phyloP scores from a whole-genome alignment of 225 moss, liverwort and hornwort species.

The Marchantia paleacea region DNA sequence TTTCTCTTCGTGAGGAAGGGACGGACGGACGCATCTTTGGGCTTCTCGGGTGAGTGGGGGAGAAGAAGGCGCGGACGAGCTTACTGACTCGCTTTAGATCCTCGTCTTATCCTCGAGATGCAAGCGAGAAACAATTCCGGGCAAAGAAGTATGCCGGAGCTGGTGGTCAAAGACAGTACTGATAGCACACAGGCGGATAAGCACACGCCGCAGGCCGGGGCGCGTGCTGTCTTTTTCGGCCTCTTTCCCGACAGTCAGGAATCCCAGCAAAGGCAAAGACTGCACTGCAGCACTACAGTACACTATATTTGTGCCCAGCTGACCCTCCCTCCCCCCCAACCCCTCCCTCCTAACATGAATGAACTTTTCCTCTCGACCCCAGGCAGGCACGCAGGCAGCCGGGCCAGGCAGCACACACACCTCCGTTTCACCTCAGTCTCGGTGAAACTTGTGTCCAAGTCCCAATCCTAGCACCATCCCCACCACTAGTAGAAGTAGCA shows the following conservation, averaged over 20 bases:
- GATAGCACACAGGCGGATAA: slow-evolving; percentile 9
- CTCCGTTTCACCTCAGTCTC: no score
- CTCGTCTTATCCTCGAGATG: slow-evolving; percentile 2
- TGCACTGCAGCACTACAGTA: slow-evolving; percentile 2
- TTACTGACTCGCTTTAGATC: neutral
- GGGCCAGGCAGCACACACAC: no score
- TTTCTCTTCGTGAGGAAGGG: neutral
- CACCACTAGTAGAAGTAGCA: neutral
- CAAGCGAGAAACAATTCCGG: slow-evolving; percentile 8
- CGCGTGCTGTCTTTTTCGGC: slow-evolving; percentile 6
- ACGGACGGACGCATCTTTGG: neutral
- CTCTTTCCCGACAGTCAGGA: slow-evolving; percentile 21
- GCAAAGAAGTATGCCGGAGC: neutral
- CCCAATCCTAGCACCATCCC: neutral
- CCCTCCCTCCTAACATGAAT: no score
- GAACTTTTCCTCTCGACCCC: no score
- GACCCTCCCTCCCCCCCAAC: no score
- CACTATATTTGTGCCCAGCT: neutral
- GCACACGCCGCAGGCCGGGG: slow-evolving; percentile 12
- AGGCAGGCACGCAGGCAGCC: no score
- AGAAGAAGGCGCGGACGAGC: neutral
- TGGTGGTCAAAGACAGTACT: slow-evolving; percentile 18
- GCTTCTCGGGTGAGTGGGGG: neutral
- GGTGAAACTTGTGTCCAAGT: neutral
- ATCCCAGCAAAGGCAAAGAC: slow-evolving; percentile 4